Base-by-base conservation (phyloP, 345 rosid genomes). In the Garcia nutans region DNA sequence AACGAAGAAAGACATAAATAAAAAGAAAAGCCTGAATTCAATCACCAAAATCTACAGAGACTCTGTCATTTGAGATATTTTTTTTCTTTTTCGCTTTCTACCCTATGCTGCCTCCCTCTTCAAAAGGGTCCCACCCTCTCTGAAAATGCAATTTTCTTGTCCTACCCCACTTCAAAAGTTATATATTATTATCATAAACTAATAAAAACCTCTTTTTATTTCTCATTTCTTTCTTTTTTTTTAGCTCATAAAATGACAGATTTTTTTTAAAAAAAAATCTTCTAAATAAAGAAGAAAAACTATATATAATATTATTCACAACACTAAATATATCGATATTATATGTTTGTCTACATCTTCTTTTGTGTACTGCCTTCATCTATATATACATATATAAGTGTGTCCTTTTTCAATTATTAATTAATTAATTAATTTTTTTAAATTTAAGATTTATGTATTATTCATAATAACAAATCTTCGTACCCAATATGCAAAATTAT, bases 81-180 rank as follows among this genome's bases (percentile, higher is more conserved):
- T 33, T 3, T 60, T 10, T 60, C 24, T 60, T 5, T 1, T 16
- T 26, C 64, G n/a, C 33, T 15, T 9, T 41, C 13, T 50, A 50
- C 16, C 17, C 68, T 19, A 5, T 37, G 3, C 3, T 37, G 4
- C 3, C 12, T 33, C 9, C 1, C 50, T 60, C 31, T 60, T 33
- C 42, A 2, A 31, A 7, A 55, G 26, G 73, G 73, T 20, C 62
- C 73, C 55, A 70, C 73, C 44, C 33, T 55, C 63, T 70, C 13
- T 33, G 55, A 33, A 59, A 3, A 37, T 37, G 41, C 62, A 52
- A 31, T 54, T 10, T 65, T 65, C 49, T 67, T 45, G 17, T 26
- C 42, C 11, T 0, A 54, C 61, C 73, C 44, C 61, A 54, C 73
- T 54, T 44, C 17, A 10, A 22, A 54, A 15, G 15, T 54, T 15